Evolutionary conservation across 2,329 filamentous ascomycete genomes (phyloP).

Genomic region (Arthrocladium fulminans): DNA sequence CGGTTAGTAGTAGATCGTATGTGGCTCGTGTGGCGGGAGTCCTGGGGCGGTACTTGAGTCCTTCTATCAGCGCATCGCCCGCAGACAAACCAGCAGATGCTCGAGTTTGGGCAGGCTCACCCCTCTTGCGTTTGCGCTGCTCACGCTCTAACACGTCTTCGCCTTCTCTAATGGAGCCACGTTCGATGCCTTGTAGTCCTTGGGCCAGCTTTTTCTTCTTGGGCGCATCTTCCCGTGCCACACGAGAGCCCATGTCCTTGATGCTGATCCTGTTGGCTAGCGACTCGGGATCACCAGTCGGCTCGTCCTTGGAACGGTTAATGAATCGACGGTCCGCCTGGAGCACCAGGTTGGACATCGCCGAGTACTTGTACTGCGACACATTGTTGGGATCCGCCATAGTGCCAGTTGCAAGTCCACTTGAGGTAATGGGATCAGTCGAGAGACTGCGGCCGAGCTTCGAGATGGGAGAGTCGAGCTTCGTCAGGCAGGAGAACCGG

Average conservation of each 20-base stretch:
- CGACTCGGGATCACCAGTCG: conserved; percentile 94
- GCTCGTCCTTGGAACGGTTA: conserved; percentile 83
- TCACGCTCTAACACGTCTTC: conserved; percentile 74
- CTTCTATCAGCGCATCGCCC: conserved; percentile 79
- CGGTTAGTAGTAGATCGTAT: conserved; percentile 87
- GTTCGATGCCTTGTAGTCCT: conserved; percentile 60
- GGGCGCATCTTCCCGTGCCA: conserved; percentile 68
- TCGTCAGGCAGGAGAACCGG: too few relatives aligned
- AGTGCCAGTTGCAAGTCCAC: conserved; percentile 23
- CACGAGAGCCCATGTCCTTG: conserved; percentile 83
- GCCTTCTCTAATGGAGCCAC: conserved; percentile 68
- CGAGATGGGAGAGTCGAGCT: not conserved
- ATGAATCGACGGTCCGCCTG: conserved; percentile 97
- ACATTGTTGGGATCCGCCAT: conserved; percentile 72
- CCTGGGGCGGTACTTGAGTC: conserved; percentile 80
- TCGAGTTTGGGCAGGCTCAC: conserved; percentile 60
- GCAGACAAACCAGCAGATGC: conserved; percentile 73
- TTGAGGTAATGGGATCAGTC: not conserved
- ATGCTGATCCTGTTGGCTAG: conserved; percentile 90
- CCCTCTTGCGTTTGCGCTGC: conserved; percentile 74
- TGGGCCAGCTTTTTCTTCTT: conserved; percentile 66
- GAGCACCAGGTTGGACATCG: conserved; percentile 99
- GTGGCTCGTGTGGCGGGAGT: conserved; percentile 86
- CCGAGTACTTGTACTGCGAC: conserved; percentile 97
- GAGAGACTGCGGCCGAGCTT: too few relatives aligned